A percentile compares a stretch with the other conserved stretches of the same genome.
Evolutionary conservation across 2,329 filamentous ascomycete genomes (phyloP).

Genomic region (Massarina eburnea): DNA sequence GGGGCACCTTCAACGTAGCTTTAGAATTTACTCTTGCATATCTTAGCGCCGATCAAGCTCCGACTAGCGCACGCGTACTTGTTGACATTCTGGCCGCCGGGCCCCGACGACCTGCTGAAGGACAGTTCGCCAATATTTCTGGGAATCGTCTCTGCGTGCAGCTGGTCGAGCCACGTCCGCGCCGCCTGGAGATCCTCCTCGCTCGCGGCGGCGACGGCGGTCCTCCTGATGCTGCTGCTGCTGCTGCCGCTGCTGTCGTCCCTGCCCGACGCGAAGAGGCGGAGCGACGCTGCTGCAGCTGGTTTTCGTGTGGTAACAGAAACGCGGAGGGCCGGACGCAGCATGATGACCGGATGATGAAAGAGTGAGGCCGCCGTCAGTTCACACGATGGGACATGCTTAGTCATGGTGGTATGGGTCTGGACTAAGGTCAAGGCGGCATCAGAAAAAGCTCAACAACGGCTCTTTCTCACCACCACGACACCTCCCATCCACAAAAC

Average conservation of each 20-base stretch:
- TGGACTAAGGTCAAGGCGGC: background rate
- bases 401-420: background rate
- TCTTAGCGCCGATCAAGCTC: slow-evolving; percentile 12
- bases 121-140: slow-evolving; percentile 59
- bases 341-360: slow-evolving; percentile 16
- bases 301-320: slow-evolving; percentile 6
- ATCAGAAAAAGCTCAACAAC: background rate
- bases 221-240: slow-evolving; percentile 2
- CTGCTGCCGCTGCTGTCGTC: slow-evolving; percentile 5
- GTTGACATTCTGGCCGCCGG: slow-evolving; percentile 69
- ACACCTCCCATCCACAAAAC: background rate
- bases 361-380: background rate
- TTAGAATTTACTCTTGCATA: slow-evolving; percentile 63
- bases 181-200: slow-evolving; percentile 46
- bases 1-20: slow-evolving; percentile 61
- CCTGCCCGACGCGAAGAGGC: slow-evolving; percentile 7
- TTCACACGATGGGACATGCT: background rate
- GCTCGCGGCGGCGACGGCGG: slow-evolving; percentile 9
- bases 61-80: slow-evolving; percentile 50
- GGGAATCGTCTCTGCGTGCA: slow-evolving; percentile 58
- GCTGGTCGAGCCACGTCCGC: slow-evolving; percentile 58
- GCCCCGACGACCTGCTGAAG: slow-evolving; percentile 66
- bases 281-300: slow-evolving; percentile 7
- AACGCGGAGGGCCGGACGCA: slow-evolving; percentile 8
- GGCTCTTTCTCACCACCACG: background rate